These are phyloP conservation scores for Allium sativum DNA, from an alignment of 106 monocot species.

Conservation along the genomic window DNA sequence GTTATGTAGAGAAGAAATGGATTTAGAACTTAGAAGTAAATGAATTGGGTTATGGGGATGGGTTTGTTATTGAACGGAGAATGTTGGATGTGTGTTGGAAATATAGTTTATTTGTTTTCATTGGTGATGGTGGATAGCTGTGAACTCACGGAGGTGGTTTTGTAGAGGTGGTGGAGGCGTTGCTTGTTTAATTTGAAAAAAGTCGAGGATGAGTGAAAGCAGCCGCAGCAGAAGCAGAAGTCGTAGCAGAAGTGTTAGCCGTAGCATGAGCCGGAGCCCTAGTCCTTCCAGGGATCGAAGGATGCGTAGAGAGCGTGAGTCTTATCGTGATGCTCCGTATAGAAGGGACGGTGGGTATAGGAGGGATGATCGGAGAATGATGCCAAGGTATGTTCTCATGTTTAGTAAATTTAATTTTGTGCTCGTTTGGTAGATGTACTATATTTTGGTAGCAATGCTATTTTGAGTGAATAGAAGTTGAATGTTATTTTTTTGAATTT, in stretches of 20 bases:
- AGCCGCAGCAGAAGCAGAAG: conserved; percentile 18
- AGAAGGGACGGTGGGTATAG: conserved; percentile 67
- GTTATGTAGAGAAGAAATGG: conserved; percentile 8
- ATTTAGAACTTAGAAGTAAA: conserved; percentile 3
- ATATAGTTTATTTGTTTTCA: conserved; percentile 15
- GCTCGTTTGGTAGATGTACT: no score
- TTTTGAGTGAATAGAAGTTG: no score
- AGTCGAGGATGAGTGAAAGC: conserved; percentile 46
- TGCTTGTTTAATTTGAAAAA: conserved; percentile 19
- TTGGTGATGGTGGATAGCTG: conserved; percentile 27
- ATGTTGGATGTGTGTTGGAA: conserved; percentile 16
- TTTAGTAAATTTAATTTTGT: neutral
- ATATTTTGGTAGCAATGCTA: no score
- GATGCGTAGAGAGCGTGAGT: conserved; percentile 61
- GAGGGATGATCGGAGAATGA: conserved; percentile 36
- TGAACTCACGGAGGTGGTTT: conserved; percentile 46
- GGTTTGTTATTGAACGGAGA: conserved; percentile 19
- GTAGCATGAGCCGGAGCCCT: conserved; percentile 41
- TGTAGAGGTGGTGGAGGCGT: conserved; percentile 23
- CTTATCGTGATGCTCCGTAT: conserved; percentile 73
- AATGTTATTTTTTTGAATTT: no score
- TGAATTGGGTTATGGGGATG: conserved; percentile 8
- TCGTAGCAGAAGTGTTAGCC: conserved; percentile 17
- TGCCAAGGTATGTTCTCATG: conserved; percentile 27
- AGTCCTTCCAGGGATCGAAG: conserved; percentile 72